phyloP scores from a whole-genome alignment of 2,329 filamentous ascomycete genomes.

The Neofusicoccum ribis region DNA sequence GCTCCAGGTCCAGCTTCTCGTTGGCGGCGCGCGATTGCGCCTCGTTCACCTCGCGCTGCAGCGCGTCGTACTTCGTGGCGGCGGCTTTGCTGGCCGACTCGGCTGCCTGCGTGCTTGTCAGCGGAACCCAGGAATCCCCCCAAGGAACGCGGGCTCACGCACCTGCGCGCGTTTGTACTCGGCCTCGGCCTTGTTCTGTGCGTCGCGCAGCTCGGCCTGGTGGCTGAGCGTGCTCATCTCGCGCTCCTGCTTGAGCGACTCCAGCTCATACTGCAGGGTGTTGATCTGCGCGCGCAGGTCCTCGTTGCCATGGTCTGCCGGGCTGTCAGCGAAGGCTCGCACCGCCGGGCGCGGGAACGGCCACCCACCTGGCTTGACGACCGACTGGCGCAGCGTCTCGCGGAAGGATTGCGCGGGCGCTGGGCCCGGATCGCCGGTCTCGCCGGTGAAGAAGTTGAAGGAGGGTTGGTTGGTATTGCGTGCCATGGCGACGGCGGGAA shows the following conservation, averaged over 20 bases:
- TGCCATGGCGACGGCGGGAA: slow-evolving; percentile 20
- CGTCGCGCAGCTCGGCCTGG: slow-evolving; percentile 79
- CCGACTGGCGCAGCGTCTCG: slow-evolving; percentile 47
- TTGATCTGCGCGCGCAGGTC: slow-evolving; percentile 88
- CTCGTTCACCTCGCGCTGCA: slow-evolving; percentile 57
- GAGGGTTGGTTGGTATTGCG: slow-evolving; percentile 41
- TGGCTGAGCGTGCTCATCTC: slow-evolving; percentile 77
- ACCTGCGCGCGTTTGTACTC: slow-evolving; percentile 71
- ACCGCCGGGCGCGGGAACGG: neutral
- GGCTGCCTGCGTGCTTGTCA: slow-evolving; percentile 42
- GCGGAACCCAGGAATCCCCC: neutral
- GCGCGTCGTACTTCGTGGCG: slow-evolving; percentile 54
- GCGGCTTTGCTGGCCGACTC: slow-evolving; percentile 55
- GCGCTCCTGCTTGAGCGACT: slow-evolving; percentile 83
- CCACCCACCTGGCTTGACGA: slow-evolving; percentile 33
- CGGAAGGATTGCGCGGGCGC: slow-evolving; percentile 39
- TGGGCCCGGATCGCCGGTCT: slow-evolving; percentile 39
- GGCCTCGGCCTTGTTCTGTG: slow-evolving; percentile 77
- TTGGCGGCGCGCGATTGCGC: slow-evolving; percentile 55
- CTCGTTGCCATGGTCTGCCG: slow-evolving; percentile 58
- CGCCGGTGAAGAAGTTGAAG: slow-evolving; percentile 51
- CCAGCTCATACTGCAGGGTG: slow-evolving; percentile 82
- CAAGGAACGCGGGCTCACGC: slow-evolving; percentile 4
- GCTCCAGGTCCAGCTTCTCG: slow-evolving; percentile 57
- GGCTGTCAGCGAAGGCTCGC: slow-evolving; percentile 7